Conservation (phyloP, 2,329 filamentous ascomycete genomes). For the Curvularia sp. region DNA sequence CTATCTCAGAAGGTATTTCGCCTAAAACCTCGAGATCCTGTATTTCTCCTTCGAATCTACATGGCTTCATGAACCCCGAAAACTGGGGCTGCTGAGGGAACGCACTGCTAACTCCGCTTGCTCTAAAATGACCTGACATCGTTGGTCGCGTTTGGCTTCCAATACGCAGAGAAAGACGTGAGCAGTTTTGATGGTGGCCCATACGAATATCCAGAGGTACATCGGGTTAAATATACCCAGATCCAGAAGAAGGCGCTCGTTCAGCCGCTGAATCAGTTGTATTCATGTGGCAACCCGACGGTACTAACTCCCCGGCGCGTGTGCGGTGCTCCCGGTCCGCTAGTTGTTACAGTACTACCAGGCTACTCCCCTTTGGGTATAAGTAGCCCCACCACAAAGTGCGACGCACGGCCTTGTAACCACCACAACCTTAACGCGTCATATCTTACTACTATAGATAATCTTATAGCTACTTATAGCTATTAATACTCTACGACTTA, state of each 20-base stretch:
- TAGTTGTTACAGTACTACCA: too few relatives aligned
- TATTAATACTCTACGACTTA: too few relatives aligned
- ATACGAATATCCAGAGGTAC: background rate
- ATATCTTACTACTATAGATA: too few relatives aligned
- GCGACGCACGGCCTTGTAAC: too few relatives aligned
- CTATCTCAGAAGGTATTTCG: slow-evolving; percentile 15
- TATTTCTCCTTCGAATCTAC: slow-evolving; percentile 21
- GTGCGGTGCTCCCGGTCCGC: background rate
- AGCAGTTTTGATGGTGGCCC: background rate
- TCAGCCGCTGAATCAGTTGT: background rate
- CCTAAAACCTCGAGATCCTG: slow-evolving; percentile 17
- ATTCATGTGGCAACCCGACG: background rate
- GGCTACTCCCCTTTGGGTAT: too few relatives aligned
- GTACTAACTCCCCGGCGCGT: background rate
- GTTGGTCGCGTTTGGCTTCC: background rate
- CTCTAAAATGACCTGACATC: background rate
- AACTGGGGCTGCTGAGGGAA: background rate
- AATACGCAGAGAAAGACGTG: background rate
- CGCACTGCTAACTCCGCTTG: background rate
- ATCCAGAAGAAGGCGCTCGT: background rate
- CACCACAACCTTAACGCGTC: too few relatives aligned
- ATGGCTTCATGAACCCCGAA: slow-evolving; percentile 12
- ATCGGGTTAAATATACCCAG: background rate
- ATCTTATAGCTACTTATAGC: too few relatives aligned
- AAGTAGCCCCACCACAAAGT: too few relatives aligned